A percentile compares a stretch with the other conserved stretches of the same genome.
Conservation (phyloP, 164 flowering plant genomes). For the Cinnamomum chago region DNA sequence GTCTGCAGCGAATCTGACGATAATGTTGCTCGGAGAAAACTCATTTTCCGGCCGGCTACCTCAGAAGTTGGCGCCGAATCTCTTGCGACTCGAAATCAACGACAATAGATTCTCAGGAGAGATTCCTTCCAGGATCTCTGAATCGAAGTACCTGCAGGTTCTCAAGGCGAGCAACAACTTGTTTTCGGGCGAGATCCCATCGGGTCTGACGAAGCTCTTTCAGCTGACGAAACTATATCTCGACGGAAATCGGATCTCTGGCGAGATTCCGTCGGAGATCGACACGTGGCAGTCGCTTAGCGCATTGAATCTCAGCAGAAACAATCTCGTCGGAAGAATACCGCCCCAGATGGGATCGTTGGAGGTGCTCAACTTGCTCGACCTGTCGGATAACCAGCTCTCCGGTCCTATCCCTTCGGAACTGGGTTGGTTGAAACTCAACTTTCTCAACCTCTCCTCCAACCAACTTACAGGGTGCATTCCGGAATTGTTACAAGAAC, state of each 20-base stretch:
- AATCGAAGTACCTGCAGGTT: conserved; percentile 32
- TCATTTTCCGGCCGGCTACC: conserved; percentile 56
- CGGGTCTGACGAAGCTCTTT: conserved; percentile 36
- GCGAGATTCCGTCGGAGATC: conserved; percentile 49
- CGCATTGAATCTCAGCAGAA: conserved; percentile 42
- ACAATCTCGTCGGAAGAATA: conserved; percentile 56
- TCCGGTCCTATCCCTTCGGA: conserved; percentile 63
- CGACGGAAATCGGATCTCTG: conserved; percentile 57
- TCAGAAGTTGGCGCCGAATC: conserved; percentile 26
- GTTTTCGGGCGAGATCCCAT: conserved; percentile 47
- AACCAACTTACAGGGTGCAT: conserved; percentile 59
- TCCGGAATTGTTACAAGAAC: conserved; percentile 44
- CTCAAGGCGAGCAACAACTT: conserved; percentile 53
- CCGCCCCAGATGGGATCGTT: conserved; percentile 41
- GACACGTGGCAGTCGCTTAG: conserved; percentile 46
- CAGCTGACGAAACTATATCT: conserved; percentile 36
- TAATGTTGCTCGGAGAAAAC: conserved; percentile 38
- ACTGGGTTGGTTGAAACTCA: conserved; percentile 36
- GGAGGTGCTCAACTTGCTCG: conserved; percentile 40
- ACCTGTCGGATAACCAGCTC: conserved; percentile 58
- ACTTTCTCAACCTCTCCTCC: conserved; percentile 60
- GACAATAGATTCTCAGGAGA: conserved; percentile 57
- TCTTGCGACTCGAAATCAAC: conserved; percentile 44
- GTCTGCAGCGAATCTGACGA: conserved; percentile 25
- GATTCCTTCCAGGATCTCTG: conserved; percentile 32